Conservation (phyloP, 257 asterid species). For the Nicotiana benthamiana region DNA sequence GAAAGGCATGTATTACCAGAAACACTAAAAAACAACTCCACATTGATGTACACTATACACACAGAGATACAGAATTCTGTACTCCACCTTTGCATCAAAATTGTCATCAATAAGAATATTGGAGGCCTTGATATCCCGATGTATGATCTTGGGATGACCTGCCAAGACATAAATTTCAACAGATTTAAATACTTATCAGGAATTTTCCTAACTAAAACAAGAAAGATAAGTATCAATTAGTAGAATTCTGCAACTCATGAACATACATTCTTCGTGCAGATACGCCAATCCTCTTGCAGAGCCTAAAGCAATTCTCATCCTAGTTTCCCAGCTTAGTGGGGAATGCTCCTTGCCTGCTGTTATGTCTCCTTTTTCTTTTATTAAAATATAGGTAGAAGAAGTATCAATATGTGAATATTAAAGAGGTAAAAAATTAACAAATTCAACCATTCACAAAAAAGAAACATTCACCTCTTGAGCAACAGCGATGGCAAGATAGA, state of each 20-base stretch:
- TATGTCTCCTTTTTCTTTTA: background rate
- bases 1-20: background rate
- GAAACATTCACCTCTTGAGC: background rate
- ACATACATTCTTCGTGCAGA: constrained; percentile 66
- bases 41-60: background rate
- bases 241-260: constrained; percentile 32
- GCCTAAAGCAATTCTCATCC: constrained; percentile 74
- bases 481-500: background rate
- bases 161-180: constrained; percentile 22
- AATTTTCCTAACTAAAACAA: background rate
- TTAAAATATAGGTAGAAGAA: background rate
- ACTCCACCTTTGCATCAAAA: constrained; percentile 68
- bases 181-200: background rate
- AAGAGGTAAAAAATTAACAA: background rate
- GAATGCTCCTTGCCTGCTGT: constrained; percentile 50
- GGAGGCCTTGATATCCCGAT: constrained; percentile 84
- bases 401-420: background rate
- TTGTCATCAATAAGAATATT: constrained; percentile 74
- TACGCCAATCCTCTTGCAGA: constrained; percentile 81
- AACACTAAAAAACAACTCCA: background rate
- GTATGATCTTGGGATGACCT: constrained; percentile 86
- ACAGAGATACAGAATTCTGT: background rate
- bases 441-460: no score
- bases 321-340: constrained; percentile 60
- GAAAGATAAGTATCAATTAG: background rate